Evolutionary conservation across 1,139 yeast species (phyloP), one percentile per base, ranked within the genome.

Genomic region (Nakaseomyces nivariensis): DNA sequence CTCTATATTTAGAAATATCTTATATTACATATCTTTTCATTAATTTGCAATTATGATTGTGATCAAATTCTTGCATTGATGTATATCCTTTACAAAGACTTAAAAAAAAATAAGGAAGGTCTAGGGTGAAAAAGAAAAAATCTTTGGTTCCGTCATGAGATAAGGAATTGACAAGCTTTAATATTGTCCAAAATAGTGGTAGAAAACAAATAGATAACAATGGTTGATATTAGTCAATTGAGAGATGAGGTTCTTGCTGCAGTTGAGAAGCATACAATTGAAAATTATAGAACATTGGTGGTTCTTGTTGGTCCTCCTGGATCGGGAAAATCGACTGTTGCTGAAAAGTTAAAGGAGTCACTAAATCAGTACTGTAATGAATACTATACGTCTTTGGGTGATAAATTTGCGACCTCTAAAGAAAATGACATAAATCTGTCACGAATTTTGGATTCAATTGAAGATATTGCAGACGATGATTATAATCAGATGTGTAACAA

Each of bases 241-340:
- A 57, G 51, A 11, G 55, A 56, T 36, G 50, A 59, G 37, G 54
- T 56, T 0, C 45, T 59, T 7, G 43, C 47, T 9, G 49, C 57
- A 9, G 46, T 58, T 8, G 45, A 52, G 4, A 49, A 53, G 5
- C 49, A 48, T 13, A 46, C 54, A 9, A 48, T 50, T 7, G 54
- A 70, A n/a, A 68, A 71, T 41, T 69, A 70, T 50, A 66, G 88
- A 50, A 63, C 79, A 1, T 54, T 81, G 10, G 71, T 87, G 6
- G 70, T 84, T 0, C 60, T 87, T 17, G 82, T 82, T 4, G 95
- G 95, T 0, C 74, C 81, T 0, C 95, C 95, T 0, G 96, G 95
- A 3, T 79, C 90, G 1, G 95, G 96, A 0, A 87, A 87, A 61
- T 76, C 89, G 2, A 85, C 95, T 0, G 63, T 82, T 43, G 81